phyloP scores from a whole-genome alignment of 2,329 filamentous ascomycete species.

The Celoporthe dispersa region DNA sequence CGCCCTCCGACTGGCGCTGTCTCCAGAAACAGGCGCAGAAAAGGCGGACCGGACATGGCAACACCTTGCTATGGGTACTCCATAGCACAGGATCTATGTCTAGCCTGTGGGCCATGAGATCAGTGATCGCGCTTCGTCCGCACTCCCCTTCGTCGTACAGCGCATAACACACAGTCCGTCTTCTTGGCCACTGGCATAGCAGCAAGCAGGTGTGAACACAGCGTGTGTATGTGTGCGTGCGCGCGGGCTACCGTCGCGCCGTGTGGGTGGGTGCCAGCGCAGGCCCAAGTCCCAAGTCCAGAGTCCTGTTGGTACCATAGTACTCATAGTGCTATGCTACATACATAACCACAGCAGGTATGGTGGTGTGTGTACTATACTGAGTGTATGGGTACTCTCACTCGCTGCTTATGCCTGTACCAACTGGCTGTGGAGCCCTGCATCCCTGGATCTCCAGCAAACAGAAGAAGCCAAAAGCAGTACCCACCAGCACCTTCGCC shows the following conservation, averaged over 20 bases:
- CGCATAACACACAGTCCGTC: not conserved
- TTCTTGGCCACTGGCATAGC: not conserved
- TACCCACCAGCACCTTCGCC: constrained; percentile 2
- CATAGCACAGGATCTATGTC: not conserved
- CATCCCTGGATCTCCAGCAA: constrained; percentile 3
- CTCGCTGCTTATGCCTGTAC: not conserved
- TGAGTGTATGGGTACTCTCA: not conserved
- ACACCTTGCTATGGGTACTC: not conserved
- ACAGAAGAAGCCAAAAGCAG: not conserved
- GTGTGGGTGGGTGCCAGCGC: not conserved
- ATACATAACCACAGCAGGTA: not conserved
- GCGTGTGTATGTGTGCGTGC: not conserved
- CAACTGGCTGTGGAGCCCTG: not conserved
- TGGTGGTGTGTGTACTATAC: not conserved
- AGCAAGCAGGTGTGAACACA: not conserved
- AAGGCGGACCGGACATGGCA: constrained; percentile 18
- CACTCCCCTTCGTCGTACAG: constrained; percentile 1
- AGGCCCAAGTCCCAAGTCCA: not conserved
- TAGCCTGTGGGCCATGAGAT: not conserved
- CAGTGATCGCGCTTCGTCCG: constrained; percentile 9
- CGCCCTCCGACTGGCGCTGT: constrained; percentile 14
- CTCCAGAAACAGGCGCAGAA: constrained; percentile 12
- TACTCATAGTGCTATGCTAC: not conserved
- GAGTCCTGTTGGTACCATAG: not conserved
- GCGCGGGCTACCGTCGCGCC: not conserved